Evolutionary conservation across 805 yeast genomes (phyloP).

Genomic region (Candida michaelii): DNA sequence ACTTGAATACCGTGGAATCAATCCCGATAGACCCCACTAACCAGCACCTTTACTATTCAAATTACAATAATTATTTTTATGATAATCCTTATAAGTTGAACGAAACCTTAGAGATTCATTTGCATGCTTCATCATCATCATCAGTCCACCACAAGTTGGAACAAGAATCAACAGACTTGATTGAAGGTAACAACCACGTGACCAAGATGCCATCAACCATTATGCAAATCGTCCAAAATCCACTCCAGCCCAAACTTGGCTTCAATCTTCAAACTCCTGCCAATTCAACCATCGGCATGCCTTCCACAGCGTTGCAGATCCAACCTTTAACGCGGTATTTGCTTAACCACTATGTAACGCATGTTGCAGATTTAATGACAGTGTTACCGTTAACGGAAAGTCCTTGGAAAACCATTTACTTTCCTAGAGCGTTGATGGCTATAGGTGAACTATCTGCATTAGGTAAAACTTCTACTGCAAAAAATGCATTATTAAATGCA

Average conservation of each 20-base stretch:
- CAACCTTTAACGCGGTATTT: slow-evolving; percentile 72
- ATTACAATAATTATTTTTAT: slow-evolving; percentile 38
- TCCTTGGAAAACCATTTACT: slow-evolving; percentile 87
- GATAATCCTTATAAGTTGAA: slow-evolving; percentile 39
- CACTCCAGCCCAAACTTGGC: slow-evolving; percentile 41
- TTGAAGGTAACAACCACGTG: slow-evolving; percentile 33
- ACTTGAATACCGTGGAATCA: slow-evolving; percentile 11
- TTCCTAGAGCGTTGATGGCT: slow-evolving; percentile 80
- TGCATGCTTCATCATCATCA: slow-evolving; percentile 36
- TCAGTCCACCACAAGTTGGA: slow-evolving; percentile 12
- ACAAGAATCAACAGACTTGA: slow-evolving; percentile 32
- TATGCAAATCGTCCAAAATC: slow-evolving; percentile 49
- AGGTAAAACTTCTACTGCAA: slow-evolving; percentile 73
- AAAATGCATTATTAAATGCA: slow-evolving; percentile 77
- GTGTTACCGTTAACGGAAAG: slow-evolving; percentile 70
- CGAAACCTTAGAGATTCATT: slow-evolving; percentile 40
- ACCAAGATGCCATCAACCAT: slow-evolving; percentile 53
- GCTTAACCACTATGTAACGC: slow-evolving; percentile 66
- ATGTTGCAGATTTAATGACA: slow-evolving; percentile 79
- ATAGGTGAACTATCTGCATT: slow-evolving; percentile 75
- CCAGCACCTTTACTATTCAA: slow-evolving; percentile 38
- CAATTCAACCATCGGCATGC: slow-evolving; percentile 35
- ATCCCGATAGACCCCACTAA: slow-evolving; percentile 32
- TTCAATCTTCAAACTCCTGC: slow-evolving; percentile 38
- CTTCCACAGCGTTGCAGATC: slow-evolving; percentile 61